Evolutionary conservation across 73 alveolate species (phyloP).

Genomic region (Paramecium bursaria): DNA sequence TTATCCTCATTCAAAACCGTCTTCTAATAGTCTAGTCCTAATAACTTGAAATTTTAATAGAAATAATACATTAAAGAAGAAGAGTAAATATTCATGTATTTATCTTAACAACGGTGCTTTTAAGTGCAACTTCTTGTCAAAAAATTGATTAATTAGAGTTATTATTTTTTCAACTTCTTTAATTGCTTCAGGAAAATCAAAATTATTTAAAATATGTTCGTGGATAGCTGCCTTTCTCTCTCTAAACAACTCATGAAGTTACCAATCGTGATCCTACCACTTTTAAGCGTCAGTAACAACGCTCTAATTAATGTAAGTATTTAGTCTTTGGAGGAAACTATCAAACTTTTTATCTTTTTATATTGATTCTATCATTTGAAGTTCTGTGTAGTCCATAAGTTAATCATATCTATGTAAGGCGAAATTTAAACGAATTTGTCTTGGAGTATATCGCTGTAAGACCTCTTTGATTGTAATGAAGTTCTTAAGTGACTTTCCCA

Average conservation of each 20-base stretch:
- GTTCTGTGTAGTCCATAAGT: slow-evolving; percentile 91
- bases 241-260: slow-evolving; percentile 72
- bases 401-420: slow-evolving; percentile 93
- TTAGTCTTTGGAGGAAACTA: slow-evolving; percentile 88
- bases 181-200: slow-evolving; percentile 92
- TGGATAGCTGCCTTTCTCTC: slow-evolving; percentile 79
- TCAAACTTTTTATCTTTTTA: slow-evolving; percentile 86
- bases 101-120: slow-evolving; percentile 81
- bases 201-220: slow-evolving; percentile 87
- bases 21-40: slow-evolving; percentile 75
- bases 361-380: slow-evolving; percentile 86
- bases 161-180: slow-evolving; percentile 76
- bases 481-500: slow-evolving; percentile 98
- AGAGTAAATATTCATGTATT: slow-evolving; percentile 76
- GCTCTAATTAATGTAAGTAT: slow-evolving; percentile 81
- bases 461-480: slow-evolving; percentile 95
- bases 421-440: slow-evolving; percentile 92
- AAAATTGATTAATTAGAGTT: slow-evolving; percentile 82
- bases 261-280: slow-evolving; percentile 80
- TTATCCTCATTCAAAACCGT: neutral
- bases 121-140: slow-evolving; percentile 72
- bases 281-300: slow-evolving; percentile 83
- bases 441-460: slow-evolving; percentile 81
- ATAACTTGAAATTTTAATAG: slow-evolving; percentile 63
- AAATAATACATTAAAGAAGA: slow-evolving; percentile 84